Base-by-base conservation (phyloP, 495 filamentous ascomycete genomes). In the Apiosordaria backusii region DNA sequence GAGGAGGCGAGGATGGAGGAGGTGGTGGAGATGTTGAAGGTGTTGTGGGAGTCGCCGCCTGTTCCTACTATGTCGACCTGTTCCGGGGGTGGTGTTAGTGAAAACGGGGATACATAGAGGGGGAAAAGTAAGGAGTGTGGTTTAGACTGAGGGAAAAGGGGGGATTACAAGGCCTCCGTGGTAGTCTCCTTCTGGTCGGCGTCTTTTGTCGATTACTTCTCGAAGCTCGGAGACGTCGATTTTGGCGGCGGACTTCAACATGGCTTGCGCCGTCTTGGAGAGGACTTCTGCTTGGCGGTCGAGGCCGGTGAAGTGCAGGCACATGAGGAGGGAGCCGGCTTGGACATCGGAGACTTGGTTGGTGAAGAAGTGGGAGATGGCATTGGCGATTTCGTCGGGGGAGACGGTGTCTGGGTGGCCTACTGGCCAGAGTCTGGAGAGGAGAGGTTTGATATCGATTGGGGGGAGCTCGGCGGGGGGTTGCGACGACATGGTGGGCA, bases 21-120 rank as follows among this genome's bases (percentile, higher is more conserved):
- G 6, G 94, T 96, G 3, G 95, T 98, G 69, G 88, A 92, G 75
- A 99, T 92, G 76, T 99, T 99, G 86, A 97, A 98, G 21, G 96
- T 99, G 75, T 92, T 90, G 81, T 97, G 92, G 35, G 90, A 89
- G 80, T 98, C 95, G 73, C 96, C 96, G 60, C 96, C 96, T 16
- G 96, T 99, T 71, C 96, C 96, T 57, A 98, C 96, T 71, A 99
- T 97, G 76, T 99, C 96, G 77, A 93, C 94, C 89, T 93, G 67
- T 16, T 16, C 16, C 16, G 29, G 22, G 19, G 60, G 24, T 13
- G 27, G 23, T 53, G 54, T 59, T 53, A 63, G 67, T 68, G 23
- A 53, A 50, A n/a, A n/a, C n/a, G n/a, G n/a, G n/a, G n/a, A n/a
- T n/a, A n/a, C n/a, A n/a, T n/a, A n/a, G 29, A 5, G 0, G 54